Evolutionary conservation across 2,329 filamentous ascomycete genomes (phyloP).

Genomic region (Biscogniauxia marginata): DNA sequence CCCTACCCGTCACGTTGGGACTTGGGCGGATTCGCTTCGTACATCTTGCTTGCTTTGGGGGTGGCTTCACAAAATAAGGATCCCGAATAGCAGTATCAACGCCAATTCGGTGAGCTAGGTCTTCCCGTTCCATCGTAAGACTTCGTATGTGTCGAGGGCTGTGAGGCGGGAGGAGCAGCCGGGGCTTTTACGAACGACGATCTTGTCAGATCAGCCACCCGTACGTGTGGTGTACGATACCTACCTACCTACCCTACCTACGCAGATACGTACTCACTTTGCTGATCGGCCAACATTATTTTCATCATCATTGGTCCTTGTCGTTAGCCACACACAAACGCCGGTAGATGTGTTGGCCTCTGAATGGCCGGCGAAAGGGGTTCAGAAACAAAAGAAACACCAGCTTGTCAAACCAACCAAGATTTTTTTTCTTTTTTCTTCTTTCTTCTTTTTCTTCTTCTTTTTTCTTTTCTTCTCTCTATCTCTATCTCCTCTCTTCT

Average conservation of each 20-base stretch:
- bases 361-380: not conserved
- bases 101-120: not conserved
- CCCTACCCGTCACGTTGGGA: not conserved
- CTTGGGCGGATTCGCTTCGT: not conserved
- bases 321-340: not conserved
- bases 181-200: constrained; percentile 13
- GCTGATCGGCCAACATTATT: not conserved
- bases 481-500: not conserved
- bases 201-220: constrained; percentile 20
- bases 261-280: not conserved
- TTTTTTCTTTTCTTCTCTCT: not conserved
- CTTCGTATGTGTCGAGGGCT: constrained; percentile 1
- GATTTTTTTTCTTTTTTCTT: not conserved
- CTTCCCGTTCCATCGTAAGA: not conserved
- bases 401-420: not conserved
- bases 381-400: not conserved
- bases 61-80: not conserved
- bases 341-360: not conserved
- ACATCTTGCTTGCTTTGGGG: not conserved
- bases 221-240: not conserved
- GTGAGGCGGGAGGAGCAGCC: not conserved
- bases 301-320: not conserved
- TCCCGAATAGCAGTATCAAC: not conserved
- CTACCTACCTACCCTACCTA: not conserved
- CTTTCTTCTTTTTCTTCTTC: not conserved